Evolutionary conservation across 2,329 filamentous ascomycete genomes (phyloP).

Genomic region (Coleophoma cylindrospora): DNA sequence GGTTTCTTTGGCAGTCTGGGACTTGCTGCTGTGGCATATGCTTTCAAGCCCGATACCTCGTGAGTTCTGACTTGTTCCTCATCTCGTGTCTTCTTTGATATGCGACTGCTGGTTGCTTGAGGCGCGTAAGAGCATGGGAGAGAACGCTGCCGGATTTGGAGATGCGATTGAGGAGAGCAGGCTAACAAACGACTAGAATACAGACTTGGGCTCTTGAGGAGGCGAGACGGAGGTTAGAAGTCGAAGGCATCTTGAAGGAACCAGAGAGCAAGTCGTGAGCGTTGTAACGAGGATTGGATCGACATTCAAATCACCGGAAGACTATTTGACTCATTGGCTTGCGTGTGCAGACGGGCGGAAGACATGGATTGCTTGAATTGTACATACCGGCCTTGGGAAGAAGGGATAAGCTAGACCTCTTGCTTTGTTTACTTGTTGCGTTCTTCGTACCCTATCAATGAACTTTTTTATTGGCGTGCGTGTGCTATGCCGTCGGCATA

Average conservation of each 20-base stretch:
- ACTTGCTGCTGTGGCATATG: constrained; percentile 74
- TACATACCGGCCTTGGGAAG: no score
- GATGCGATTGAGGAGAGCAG: constrained; percentile 1
- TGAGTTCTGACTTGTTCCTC: constrained; percentile 47
- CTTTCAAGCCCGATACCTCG: constrained; percentile 98
- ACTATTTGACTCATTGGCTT: no score
- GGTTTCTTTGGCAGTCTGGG: constrained; percentile 77
- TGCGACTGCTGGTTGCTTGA: not conserved
- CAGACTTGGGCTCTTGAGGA: constrained; percentile 99
- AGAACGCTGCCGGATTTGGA: not conserved
- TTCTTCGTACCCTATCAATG: no score
- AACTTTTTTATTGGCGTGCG: no score
- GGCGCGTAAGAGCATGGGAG: not conserved
- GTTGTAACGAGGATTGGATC: no score
- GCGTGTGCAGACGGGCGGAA: no score
- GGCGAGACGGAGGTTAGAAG: constrained; percentile 89
- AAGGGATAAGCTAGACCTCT: no score
- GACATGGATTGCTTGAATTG: no score
- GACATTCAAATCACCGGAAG: no score
- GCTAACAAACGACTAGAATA: constrained; percentile 61
- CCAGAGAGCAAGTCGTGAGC: constrained; percentile 37
- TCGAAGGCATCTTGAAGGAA: constrained; percentile 88
- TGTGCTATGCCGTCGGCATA: no score
- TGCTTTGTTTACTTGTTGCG: no score
- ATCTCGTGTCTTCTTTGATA: constrained; percentile 6